Conservation (phyloP, 345 rosid species). For the Brassica cretica region DNA sequence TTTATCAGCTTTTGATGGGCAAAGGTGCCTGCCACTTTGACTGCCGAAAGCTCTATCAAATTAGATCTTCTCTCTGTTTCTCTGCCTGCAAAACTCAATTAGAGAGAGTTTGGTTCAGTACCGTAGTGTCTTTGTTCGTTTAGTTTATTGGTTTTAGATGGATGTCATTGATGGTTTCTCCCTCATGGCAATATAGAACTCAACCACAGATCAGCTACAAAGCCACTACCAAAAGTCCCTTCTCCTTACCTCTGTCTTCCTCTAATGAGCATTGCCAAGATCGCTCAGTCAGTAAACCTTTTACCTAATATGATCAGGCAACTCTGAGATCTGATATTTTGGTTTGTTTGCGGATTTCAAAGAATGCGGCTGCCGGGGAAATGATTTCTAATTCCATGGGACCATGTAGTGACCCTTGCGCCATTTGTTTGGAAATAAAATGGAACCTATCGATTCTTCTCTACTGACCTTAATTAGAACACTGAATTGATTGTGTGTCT, state of each 20-base stretch:
- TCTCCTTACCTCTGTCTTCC: conserved; percentile 86
- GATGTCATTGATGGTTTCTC: conserved; percentile 28
- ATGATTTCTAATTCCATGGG: too few relatives aligned
- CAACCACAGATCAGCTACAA: conserved; percentile 43
- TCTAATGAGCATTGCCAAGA: conserved; percentile 82
- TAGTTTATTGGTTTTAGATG: conserved; percentile 16
- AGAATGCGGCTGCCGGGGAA: too few relatives aligned
- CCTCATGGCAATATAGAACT: conserved; percentile 76
- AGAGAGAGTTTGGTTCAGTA: too few relatives aligned
- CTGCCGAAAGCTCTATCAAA: conserved; percentile 77
- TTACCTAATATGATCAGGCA: neutral
- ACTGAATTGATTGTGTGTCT: neutral
- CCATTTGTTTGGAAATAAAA: too few relatives aligned
- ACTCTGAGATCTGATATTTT: too few relatives aligned
- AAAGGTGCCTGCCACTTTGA: conserved; percentile 60
- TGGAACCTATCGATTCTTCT: too few relatives aligned
- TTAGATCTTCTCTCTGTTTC: conserved; percentile 27
- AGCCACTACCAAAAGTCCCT: conserved; percentile 45
- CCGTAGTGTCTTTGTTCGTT: conserved; percentile 6
- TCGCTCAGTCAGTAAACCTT: conserved; percentile 66
- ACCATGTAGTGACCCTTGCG: too few relatives aligned
- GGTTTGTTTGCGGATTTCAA: too few relatives aligned
- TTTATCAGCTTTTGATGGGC: conserved; percentile 68
- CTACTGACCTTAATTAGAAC: too few relatives aligned
- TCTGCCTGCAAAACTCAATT: neutral